Evolutionary conservation across 2,329 filamentous ascomycete genomes (phyloP).

Genomic region (Microsporum canis): DNA sequence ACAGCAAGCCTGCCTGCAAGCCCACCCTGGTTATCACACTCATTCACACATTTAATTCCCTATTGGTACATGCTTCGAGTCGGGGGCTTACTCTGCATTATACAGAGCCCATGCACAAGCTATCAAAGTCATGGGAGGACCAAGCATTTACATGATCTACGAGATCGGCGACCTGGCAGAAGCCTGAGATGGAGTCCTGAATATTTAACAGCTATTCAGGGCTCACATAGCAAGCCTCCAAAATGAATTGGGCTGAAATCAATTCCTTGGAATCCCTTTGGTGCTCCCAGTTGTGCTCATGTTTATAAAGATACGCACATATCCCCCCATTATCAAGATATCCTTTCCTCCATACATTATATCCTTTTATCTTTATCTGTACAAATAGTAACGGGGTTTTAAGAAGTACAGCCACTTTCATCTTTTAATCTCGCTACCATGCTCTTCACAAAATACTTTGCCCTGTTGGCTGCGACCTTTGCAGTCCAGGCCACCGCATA

Average conservation of each 20-base stretch:
- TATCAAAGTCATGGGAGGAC: background rate
- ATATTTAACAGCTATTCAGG: background rate
- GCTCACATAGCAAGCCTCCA: background rate
- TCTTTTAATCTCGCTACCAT: background rate
- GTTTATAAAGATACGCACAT: background rate
- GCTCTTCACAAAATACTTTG: background rate
- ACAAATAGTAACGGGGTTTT: background rate
- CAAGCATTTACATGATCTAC: background rate
- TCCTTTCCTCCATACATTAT: background rate
- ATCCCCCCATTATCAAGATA: background rate
- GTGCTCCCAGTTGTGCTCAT: background rate
- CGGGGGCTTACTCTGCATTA: background rate
- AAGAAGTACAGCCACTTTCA: background rate
- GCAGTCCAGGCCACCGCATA: background rate
- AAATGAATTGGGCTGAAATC: background rate
- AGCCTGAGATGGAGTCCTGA: background rate
- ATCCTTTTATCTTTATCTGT: background rate
- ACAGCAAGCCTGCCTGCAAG: no score
- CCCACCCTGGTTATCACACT: no score
- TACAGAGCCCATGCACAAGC: background rate
- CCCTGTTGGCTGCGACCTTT: background rate
- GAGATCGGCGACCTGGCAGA: background rate
- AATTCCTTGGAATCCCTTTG: background rate
- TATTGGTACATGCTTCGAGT: no score
- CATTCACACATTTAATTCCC: no score